Evolutionary conservation across 1,139 yeast genomes (phyloP), one percentile per base, ranked within the genome.

Genomic region (Sugiyamaella neomexicana): DNA sequence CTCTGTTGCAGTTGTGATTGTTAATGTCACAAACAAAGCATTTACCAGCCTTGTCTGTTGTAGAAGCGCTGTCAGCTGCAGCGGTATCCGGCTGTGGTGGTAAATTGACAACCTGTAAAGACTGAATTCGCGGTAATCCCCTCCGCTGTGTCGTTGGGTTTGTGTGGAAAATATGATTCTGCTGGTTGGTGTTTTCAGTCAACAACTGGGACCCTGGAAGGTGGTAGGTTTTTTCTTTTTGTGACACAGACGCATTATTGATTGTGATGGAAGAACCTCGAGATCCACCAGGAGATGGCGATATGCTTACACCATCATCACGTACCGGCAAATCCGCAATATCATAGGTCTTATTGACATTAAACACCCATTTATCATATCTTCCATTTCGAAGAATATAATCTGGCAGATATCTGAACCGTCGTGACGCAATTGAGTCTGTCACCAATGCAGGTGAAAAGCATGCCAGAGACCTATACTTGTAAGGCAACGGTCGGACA

Each of bases 321-420:
- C 25, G 25, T 20, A 20, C n/a, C n/a, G n/a, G n/a, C n/a, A n/a
- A n/a, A 37, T 37, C 40, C 23, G 15, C 9, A 12, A 38, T 5
- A 16, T 38, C 25, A 38, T 38, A 38, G 6, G 41, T 27, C 37
- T 16, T 16, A 27, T 42, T 27, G n/a, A 8, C 34, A 7, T 42
- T 42, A 42, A 29, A 42, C 9, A 27, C 6, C 23, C 25, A 16
- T 16, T 36, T 44, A 23, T 29, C 34, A 46, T 46, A 46, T 20
- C 13, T 36, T 12, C 51, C 51, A n/a, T 40, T 41, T n/a, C 45
- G 45, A 15, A 47, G 23, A 41, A 31, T 25, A 25, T 29, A 47
- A 17, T 20, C 13, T 20, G 27, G 12, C 10, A 39, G 13, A 7
- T 25, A n/a, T 6, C 10, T 16, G 27, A 37, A 27, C 13, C 43